Conservation (phyloP, 2,329 filamentous ascomycete genomes). For the Lecanosticta acicola region DNA sequence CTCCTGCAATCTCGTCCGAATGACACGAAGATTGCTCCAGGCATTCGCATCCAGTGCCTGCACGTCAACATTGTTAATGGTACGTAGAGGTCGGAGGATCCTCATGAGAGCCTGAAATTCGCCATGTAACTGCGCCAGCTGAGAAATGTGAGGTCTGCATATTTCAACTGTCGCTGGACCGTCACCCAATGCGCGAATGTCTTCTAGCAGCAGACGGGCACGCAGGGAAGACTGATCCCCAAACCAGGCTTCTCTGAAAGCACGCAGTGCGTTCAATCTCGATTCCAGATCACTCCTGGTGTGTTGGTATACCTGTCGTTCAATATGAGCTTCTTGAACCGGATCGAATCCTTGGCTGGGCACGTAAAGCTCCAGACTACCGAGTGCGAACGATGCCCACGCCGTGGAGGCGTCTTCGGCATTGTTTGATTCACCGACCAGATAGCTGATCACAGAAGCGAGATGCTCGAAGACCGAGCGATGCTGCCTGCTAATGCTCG, state of each 20-base stretch:
- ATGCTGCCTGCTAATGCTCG: neutral
- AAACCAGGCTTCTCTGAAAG: slow-evolving; percentile 63
- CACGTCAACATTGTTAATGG: neutral
- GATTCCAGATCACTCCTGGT: slow-evolving; percentile 51
- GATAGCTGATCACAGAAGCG: neutral
- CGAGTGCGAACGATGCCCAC: slow-evolving; percentile 71
- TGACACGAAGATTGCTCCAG: slow-evolving; percentile 44
- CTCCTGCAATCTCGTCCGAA: slow-evolving; percentile 63
- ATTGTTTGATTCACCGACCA: too few species aligned
- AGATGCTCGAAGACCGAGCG: neutral
- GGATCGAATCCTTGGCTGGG: slow-evolving; percentile 86
- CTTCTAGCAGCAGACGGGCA: slow-evolving; percentile 55
- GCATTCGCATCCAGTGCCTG: slow-evolving; percentile 8
- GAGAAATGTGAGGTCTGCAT: slow-evolving; percentile 63
- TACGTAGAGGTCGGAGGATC: slow-evolving; percentile 14
- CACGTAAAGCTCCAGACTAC: slow-evolving; percentile 72
- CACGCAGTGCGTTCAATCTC: slow-evolving; percentile 55
- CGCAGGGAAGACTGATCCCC: slow-evolving; percentile 64
- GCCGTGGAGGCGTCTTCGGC: slow-evolving; percentile 47
- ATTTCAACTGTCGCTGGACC: slow-evolving; percentile 62
- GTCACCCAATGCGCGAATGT: slow-evolving; percentile 59
- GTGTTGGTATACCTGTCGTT: slow-evolving; percentile 54
- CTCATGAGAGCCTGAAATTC: slow-evolving; percentile 54
- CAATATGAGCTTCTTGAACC: slow-evolving; percentile 55
- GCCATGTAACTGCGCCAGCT: slow-evolving; percentile 67